Conservation (phyloP, 2,329 filamentous ascomycete species). For the Coniochaeta prunicola region DNA sequence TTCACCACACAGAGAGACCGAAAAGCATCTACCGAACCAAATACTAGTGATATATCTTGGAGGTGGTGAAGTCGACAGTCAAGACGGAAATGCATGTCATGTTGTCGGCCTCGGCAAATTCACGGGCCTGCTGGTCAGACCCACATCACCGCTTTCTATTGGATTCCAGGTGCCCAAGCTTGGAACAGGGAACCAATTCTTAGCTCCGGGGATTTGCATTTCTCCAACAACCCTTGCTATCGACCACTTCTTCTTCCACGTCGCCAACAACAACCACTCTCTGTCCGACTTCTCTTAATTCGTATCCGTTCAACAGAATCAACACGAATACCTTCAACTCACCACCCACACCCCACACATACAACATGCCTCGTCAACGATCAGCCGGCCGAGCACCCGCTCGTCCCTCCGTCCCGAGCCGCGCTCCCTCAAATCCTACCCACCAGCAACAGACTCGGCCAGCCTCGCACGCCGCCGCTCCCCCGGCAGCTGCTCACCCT, state of each 20-base stretch:
- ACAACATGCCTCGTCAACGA: constrained; percentile 71
- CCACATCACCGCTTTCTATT: background rate
- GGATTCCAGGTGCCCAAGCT: background rate
- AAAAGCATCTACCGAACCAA: no score
- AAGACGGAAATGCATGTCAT: background rate
- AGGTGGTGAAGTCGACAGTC: background rate
- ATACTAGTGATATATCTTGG: no score
- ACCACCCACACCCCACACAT: constrained; percentile 9
- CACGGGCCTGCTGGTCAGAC: background rate
- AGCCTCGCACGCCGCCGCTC: constrained; percentile 26
- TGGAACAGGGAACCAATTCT: background rate
- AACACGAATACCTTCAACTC: background rate
- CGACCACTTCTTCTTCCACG: background rate
- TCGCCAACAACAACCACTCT: background rate
- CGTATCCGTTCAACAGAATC: background rate
- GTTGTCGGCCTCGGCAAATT: background rate
- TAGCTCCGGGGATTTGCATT: background rate
- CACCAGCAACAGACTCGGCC: constrained; percentile 58
- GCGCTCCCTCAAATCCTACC: constrained; percentile 37
- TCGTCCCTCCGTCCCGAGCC: constrained; percentile 58
- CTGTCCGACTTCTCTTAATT: background rate
- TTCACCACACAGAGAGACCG: no score
- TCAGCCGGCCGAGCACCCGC: constrained; percentile 58
- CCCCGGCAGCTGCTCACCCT: constrained; percentile 51
- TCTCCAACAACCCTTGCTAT: background rate